Evolutionary conservation across 2,329 filamentous ascomycete genomes (phyloP), one percentile per base, ranked within the genome.

Genomic region (Onygenales sp.): DNA sequence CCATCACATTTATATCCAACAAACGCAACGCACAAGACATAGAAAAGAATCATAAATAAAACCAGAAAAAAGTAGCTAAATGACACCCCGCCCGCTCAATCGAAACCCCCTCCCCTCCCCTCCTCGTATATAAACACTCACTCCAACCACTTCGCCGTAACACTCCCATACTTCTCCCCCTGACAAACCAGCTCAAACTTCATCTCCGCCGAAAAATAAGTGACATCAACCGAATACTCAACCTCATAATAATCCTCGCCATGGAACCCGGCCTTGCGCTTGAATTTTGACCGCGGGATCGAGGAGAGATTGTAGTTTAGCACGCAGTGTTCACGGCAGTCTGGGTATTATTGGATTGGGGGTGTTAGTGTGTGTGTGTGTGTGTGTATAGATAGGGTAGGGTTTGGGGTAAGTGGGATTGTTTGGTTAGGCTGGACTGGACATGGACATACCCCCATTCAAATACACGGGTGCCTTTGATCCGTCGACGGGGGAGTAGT

Each of bases 281-380:
- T 49, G 47, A 49, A 49, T 32, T 49, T 49, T 33, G 47, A 49
- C 10, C 47, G 47, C 13, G 47, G 47, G 11, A 49, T 49, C n/a
- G 47, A 49, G 35, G 47, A 49, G 21, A 49, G 47, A 7, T 49
- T 49, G 47, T 49, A 49, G 36, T 49, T 49, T 27, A 49, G 36
- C 7, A 49, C 36, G 47, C 47, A 49, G 17, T 49, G 47, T 49
- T 49, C 47, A 11, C 47, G 47, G 47, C 47, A 49, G 47, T 49
- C 47, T 49, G 21, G 9, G 11, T 6, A 8, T 27, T 13, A 6
- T 49, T 49, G 41, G 11, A 8, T n/a, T 31, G 35, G 14, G 14
- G 36, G 1, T 13, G 36, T 39, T 39, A n/a, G 36, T 27, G 21
- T 27, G 9, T 9, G 36, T 9, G 8, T 38, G 36, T 38, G 36